Evolutionary conservation across 169 alveolate genomes (phyloP), one percentile per base, ranked within the genome.

Genomic region (Plasmodium berghei): DNA sequence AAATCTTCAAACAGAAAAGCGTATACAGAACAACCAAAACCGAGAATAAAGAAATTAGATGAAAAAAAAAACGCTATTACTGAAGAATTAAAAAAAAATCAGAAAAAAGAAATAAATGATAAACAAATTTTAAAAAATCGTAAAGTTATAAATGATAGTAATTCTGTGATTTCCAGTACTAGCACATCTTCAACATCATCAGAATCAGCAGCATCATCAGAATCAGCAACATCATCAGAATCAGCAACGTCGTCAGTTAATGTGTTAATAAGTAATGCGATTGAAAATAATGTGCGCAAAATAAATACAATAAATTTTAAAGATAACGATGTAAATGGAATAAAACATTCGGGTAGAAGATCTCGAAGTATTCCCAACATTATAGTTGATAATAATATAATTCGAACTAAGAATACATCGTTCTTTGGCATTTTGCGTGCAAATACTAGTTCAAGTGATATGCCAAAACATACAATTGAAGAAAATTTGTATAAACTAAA

Each of bases 21-120:
- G 62, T 49, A 42, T 18, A 3, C 18, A 18, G 46, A 52, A 59
- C 62, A 10, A 22, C 42, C 59, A 16, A 28, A 70, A 67, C 26
- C 40, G 12, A 4, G 12, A 5, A 26, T 24, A 61, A 72, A 49
- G 55, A 58, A 20, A 16, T 24, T 24, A 16, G 67, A 42, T 14
- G 46, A 20, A 46, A 5, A 20, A 54, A 52, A 72, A 2, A 6
- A 22, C n/a, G 0, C 1, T 58, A 59, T 20, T 40, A 24, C 9
- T 12, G 40, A 26, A 49, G 69, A 26, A 49, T 42, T 18, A 20
- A 26, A 52, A 72, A 72, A 58, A 67, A 22, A 72, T 5, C 16
- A 40, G 28, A 42, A 72, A 42, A 54, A 42, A 54, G 49, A 72
- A 45, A 16, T 22, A 72, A 72, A 61, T 34, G 45, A 54, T 54